Evolutionary conservation across 345 rosid species (phyloP), one percentile per base, ranked within the genome.

Genomic region (Citrus unshiu): DNA sequence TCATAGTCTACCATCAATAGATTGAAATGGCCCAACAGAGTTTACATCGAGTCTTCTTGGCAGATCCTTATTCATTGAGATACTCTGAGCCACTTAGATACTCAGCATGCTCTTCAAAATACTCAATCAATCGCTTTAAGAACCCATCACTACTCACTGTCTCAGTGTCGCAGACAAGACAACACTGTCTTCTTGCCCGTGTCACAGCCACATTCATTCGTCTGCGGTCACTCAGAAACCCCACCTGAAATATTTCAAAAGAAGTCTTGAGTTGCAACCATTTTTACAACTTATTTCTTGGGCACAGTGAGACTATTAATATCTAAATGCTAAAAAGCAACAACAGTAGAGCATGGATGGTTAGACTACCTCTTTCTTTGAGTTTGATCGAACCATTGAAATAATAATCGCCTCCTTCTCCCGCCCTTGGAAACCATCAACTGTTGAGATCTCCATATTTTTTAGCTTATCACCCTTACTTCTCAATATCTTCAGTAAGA

Each of bases 121-220:
- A 91, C 72, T 92, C 98, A 0, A 94, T 77, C 77, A 95, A 83
- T 70, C 91, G 92, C 84, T 90, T 92, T 24, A 94, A 88, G 88
- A 94, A 96, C 12, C 81, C 84, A 82, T 91, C 90, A n/a, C 89
- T 77, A 40, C 77, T 89, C 76, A 94, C 97, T 21, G 98, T 94
- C 83, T 94, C 97, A 2, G 94, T 90, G 84, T 96, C 98, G 40
- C 99, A 96, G 68, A 96, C 83, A 64, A 96, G 70, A 83, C 99
- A 94, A 65, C 98, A 93, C 77, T 96, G 97, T 79, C 99, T 89
- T 84, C 99, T 91, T 65, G 97, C 90, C 49, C 94, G 92, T 59
- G 98, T 94, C 79, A 94, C 98, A 34, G 99, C 99, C 78, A 94
- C 98, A 68, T 96, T 93, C 98, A 96, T 96, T 75, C 98, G 82